Percentiles rank a stretch among this genome's conserved stretches.
phyloP scores from a whole-genome alignment of 2,329 filamentous ascomycete species.

The Nothomitra cinnamomea region DNA sequence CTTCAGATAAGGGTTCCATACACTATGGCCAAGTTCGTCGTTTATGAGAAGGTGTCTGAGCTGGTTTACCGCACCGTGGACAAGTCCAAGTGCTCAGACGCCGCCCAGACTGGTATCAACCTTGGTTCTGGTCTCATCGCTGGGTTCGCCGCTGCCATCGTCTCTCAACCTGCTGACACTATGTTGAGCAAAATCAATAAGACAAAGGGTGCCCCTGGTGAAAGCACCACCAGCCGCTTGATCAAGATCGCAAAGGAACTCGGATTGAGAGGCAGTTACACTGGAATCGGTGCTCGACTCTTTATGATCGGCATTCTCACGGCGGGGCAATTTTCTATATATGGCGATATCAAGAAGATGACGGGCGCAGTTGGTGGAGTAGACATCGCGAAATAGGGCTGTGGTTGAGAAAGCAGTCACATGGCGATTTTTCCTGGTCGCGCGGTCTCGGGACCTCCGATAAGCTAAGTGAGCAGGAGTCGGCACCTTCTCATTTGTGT shows the following conservation, averaged over 20 bases:
- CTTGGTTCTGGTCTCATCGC: conserved; percentile 72
- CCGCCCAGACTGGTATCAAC: conserved; percentile 65
- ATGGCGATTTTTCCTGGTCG: too few species aligned
- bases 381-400: conserved; percentile 35
- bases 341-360: conserved; percentile 39
- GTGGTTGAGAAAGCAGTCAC: too few species aligned
- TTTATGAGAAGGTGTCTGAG: conserved; percentile 79
- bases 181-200: conserved; percentile 51
- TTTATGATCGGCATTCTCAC: conserved; percentile 63
- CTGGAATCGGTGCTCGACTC: conserved; percentile 65
- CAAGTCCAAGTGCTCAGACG: conserved; percentile 51
- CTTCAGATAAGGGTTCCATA: conserved; percentile 52
- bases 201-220: conserved; percentile 51
- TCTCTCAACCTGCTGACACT: conserved; percentile 83
- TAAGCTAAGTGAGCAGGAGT: too few species aligned
- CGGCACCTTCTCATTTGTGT: too few species aligned
- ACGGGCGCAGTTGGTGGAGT: conserved; percentile 52
- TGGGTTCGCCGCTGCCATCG: conserved; percentile 69
- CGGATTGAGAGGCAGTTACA: conserved; percentile 59
- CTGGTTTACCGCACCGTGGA: conserved; percentile 48
- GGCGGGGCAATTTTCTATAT: conserved; percentile 77
- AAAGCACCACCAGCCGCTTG: conserved; percentile 63
- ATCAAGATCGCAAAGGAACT: conserved; percentile 83
- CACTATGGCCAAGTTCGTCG: conserved; percentile 92
- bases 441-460: too few species aligned